Base-by-base conservation (phyloP, 352 stramenopile species). In the Phytophthora idaei region DNA sequence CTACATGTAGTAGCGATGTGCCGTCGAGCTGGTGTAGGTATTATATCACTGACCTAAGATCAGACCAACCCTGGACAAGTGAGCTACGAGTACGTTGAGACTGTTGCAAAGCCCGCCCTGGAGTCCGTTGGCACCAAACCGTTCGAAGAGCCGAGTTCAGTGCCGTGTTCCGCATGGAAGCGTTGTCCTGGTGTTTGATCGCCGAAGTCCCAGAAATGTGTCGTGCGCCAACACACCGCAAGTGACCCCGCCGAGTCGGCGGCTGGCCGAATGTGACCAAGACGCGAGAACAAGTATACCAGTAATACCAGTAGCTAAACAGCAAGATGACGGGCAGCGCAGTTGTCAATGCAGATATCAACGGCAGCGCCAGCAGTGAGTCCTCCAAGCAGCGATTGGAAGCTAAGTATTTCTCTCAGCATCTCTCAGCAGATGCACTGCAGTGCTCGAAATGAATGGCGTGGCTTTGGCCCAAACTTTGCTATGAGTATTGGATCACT, bases 311-410 rank as follows among this genome's bases (percentile, higher is more conserved):
- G 21, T 21, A 21, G 21, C 21, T 21, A 21, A 21, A 21, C 21
- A 21, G 21, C 21, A 21, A 21, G 21, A 21, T 21, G 21, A 21
- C 21, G 21, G 21, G 0, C 21, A 21, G 21, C 21, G 21, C 29
- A 34, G 29, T 34, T 34, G 29, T 34, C 29, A 7, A 34, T 34
- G 7, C 29, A 34, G 29, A 48, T 57, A 27, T 17, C 34, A 17
- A 57, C 34, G 51, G 51, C 17, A 57, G 51, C 28, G 28, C 47
- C 47, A 53, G 12, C 47, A 53, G 28, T 21, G 21, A 21, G 21
- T 21, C 21, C 21, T 21, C 21, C 21, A 21, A 21, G 21, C 21
- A 21, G 21, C 21, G 21, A 21, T 21, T 21, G 21, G 21, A 21
- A 21, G 21, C 0, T 21, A 21, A 21, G 21, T 21, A 21, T 21